Base-by-base conservation (phyloP, 2,329 filamentous ascomycete genomes). In the Lecanicillium sp. region DNA sequence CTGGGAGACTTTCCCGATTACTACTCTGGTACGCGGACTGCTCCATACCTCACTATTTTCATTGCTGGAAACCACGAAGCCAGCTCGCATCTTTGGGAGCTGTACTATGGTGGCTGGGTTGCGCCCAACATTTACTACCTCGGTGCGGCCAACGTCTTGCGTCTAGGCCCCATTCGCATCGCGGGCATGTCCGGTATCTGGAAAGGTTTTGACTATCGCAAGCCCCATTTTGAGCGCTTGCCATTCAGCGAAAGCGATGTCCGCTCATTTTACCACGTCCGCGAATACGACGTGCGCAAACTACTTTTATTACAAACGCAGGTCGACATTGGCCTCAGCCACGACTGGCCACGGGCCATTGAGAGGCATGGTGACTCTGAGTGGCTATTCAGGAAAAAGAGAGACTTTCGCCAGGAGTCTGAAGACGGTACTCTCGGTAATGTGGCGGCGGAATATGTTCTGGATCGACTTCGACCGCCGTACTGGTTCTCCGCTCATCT, bases 91-190 rank as follows among this genome's bases (percentile, higher is more conserved):
- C 68, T 95, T 5, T 92, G 81, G 69, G 92, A 98, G 62, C 74
- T 98, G 1, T 94, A 87, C 65, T 94, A 97, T 56, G 92, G 92
- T 37, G 92, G 92, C 36, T 98, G 92, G 92, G 92, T 87, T 5
- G 90, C 90, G 7, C 88, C 87, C 8, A 94, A 92, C 49, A 97
- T 98, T 46, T 98, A 96, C 69, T 98, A 96, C 63, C 74, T 97
- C 59, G 92, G 92, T 35, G 87, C 88, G 25, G 87, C 92, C 43
- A 96, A 94, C 55, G 81, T 98, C 8, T 58, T 98, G 29, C 81
- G 83, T 14, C 69, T 94, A 22, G 90, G 90, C 0, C 83, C 86
- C 2, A 65, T 98, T 35, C 80, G 92, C 17, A 94, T 98, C 45
- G 86, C 87, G 27, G 90, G 84, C 5, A 69, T 97, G 58, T 92